These are phyloP conservation scores for Andalucia godoyi DNA, from an alignment of 78 protist species.

Conservation along the genomic window DNA sequence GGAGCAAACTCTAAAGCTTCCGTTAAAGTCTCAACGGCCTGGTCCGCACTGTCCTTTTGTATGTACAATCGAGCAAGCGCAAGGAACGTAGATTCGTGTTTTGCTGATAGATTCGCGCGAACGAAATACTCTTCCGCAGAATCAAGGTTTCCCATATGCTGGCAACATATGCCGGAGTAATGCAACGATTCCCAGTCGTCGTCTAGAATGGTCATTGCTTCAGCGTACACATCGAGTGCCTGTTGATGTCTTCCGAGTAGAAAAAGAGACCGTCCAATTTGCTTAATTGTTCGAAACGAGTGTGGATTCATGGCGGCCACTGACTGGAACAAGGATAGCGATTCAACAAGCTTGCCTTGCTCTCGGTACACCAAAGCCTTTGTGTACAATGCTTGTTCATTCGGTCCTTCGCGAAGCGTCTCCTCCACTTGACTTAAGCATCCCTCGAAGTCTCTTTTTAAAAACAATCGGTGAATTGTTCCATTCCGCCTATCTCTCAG, in stretches of 20 bases:
- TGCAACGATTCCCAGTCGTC: slow-evolving; percentile 53
- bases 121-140: slow-evolving; percentile 28
- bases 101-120: slow-evolving; percentile 19
- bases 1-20: slow-evolving; percentile 52
- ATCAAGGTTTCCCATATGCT: slow-evolving; percentile 18
- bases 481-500: slow-evolving; percentile 11
- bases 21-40: slow-evolving; percentile 16
- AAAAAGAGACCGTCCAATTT: slow-evolving; percentile 45
- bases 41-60: slow-evolving; percentile 19
- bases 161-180: slow-evolving; percentile 54
- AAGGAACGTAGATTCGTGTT: slow-evolving; percentile 49
- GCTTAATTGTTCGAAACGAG: slow-evolving; percentile 50
- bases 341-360: slow-evolving; percentile 55
- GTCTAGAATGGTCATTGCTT: slow-evolving; percentile 7
- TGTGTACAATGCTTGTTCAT: slow-evolving; percentile 50
- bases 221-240: slow-evolving; percentile 45
- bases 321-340: slow-evolving; percentile 48
- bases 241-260: slow-evolving; percentile 54
- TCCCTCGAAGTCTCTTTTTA: slow-evolving; percentile 16
- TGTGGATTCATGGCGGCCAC: slow-evolving; percentile 41
- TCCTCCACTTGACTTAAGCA: slow-evolving; percentile 23
- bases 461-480: slow-evolving; percentile 27
- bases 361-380: slow-evolving; percentile 56
- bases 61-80: slow-evolving; percentile 33
- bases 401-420: not conserved